Percentiles rank a stretch among this genome's conserved stretches.
phyloP scores from a whole-genome alignment of 768 basidiomycete genomes.

The Paxillus involutus region DNA sequence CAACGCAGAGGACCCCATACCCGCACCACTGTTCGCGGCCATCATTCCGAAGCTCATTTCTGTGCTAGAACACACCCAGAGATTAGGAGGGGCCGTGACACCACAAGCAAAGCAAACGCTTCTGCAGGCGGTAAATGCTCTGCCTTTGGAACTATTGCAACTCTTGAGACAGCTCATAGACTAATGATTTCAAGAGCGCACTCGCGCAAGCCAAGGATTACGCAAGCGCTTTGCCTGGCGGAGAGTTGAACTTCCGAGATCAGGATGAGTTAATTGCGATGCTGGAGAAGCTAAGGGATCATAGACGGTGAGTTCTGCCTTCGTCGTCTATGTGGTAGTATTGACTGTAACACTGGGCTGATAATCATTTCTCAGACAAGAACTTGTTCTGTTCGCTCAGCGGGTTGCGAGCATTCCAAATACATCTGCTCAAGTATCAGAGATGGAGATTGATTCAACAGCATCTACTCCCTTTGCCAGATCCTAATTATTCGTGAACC shows the following conservation, averaged over 20 bases:
- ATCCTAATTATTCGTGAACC: constrained; percentile 18
- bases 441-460: constrained; percentile 74
- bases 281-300: constrained; percentile 60
- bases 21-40: constrained; percentile 51
- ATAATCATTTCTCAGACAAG: constrained; percentile 38
- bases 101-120: constrained; percentile 65
- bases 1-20: constrained; percentile 23
- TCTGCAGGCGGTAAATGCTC: constrained; percentile 56
- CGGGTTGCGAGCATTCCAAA: constrained; percentile 37
- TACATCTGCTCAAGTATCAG: constrained; percentile 20
- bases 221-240: constrained; percentile 62
- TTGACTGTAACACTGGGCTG: no score
- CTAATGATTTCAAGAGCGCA: constrained; percentile 66
- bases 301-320: constrained; percentile 51
- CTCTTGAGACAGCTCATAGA: constrained; percentile 40
- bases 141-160: neutral
- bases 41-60: constrained; percentile 60
- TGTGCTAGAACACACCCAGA: constrained; percentile 61
- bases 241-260: constrained; percentile 65
- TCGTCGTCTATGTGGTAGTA: neutral
- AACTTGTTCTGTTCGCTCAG: constrained; percentile 52
- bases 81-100: constrained; percentile 51
- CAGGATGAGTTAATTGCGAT: constrained; percentile 72
- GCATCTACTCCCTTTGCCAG: constrained; percentile 68
- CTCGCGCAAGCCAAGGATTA: constrained; percentile 60